Conservation (phyloP, 2,329 filamentous ascomycete genomes). For the Paracorniculantispora psalliotae region DNA sequence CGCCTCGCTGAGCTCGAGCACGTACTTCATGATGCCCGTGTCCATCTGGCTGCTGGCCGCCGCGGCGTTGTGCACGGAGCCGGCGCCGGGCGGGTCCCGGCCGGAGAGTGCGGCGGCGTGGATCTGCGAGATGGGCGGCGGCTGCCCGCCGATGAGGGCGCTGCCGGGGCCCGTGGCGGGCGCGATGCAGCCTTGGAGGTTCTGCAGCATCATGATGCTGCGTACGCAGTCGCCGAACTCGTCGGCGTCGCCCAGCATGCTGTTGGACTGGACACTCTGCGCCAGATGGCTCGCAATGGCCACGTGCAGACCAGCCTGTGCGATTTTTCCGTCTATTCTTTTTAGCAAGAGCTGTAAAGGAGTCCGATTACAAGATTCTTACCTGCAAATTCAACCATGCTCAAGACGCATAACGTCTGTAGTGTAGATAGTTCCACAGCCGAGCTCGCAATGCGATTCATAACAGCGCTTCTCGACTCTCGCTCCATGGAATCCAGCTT, state of each 20-base stretch:
- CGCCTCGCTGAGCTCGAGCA: conserved; percentile 38
- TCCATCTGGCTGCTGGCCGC: conserved; percentile 18
- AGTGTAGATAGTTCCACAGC: conserved; percentile 33
- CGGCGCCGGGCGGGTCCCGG: not conserved
- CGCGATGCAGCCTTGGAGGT: conserved; percentile 32
- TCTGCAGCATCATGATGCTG: conserved; percentile 38
- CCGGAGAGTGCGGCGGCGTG: conserved; percentile 10
- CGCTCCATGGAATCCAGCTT: conserved; percentile 14
- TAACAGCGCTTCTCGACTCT: conserved; percentile 23
- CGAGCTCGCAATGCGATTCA: conserved; percentile 30
- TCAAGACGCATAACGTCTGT: conserved; percentile 34
- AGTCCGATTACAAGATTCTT: not conserved
- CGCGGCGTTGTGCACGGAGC: not conserved
- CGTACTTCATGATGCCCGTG: conserved; percentile 41
- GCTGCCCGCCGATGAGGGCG: conserved; percentile 8
- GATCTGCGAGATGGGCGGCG: conserved; percentile 13
- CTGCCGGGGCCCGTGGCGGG: conserved; percentile 5
- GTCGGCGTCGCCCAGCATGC: conserved; percentile 18
- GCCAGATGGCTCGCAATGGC: conserved; percentile 22
- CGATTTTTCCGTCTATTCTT: conserved; percentile 20
- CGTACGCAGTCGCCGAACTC: conserved; percentile 31
- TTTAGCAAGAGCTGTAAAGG: not conserved
- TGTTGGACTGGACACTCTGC: conserved; percentile 17
- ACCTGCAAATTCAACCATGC: conserved; percentile 33
- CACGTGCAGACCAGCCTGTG: conserved; percentile 21